Evolutionary conservation across 106 monocot species (phyloP).

Genomic region (Posidonia australis): DNA sequence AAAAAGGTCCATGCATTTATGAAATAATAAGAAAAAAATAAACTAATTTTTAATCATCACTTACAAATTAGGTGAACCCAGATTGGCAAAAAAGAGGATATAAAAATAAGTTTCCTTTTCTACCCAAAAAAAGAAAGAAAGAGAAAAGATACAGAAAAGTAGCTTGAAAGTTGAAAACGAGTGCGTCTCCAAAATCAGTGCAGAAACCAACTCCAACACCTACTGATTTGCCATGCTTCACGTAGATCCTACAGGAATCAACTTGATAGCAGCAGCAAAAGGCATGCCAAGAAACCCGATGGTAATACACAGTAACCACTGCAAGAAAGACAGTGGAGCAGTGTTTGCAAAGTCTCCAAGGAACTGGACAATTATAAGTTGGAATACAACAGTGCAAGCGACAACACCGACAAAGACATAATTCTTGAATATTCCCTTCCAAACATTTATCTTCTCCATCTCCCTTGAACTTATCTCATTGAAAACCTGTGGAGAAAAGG

Average conservation of each 20-base stretch:
- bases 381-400: constrained; percentile 51
- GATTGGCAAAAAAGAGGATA: too few relatives aligned
- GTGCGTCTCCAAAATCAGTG: too few relatives aligned
- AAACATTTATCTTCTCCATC: constrained; percentile 89
- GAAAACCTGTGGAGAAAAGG: constrained; percentile 40
- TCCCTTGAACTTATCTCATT: constrained; percentile 94
- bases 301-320: constrained; percentile 48
- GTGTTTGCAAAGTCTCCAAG: constrained; percentile 97
- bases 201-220: neutral
- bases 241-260: constrained; percentile 38
- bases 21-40: too few relatives aligned
- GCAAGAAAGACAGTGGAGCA: constrained; percentile 42
- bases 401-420: constrained; percentile 61
- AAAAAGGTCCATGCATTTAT: too few relatives aligned
- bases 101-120: too few relatives aligned
- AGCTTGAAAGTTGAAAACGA: too few relatives aligned
- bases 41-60: too few relatives aligned
- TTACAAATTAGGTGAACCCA: too few relatives aligned
- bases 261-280: constrained; percentile 68
- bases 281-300: constrained; percentile 93
- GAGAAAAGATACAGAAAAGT: too few relatives aligned
- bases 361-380: constrained; percentile 74
- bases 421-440: constrained; percentile 64
- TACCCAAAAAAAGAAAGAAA: too few relatives aligned
- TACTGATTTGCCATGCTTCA: neutral